Evolutionary conservation across 805 yeast genomes (phyloP).

Genomic region (Cyberlindnera saturnus): DNA sequence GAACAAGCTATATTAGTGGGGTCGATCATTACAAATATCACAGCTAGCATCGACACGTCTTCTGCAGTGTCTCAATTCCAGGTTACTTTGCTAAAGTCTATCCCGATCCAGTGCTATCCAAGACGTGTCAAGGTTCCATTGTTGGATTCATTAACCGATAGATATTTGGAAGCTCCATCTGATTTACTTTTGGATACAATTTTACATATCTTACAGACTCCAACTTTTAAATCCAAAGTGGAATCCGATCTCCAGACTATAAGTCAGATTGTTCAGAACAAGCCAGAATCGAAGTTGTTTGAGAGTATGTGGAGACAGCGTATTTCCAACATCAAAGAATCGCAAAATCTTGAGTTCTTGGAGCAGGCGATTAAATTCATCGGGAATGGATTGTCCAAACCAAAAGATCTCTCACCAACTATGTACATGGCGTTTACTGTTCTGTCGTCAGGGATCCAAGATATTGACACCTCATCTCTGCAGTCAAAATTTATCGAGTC

Average conservation of each 20-base stretch:
- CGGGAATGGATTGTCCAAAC: conserved; percentile 8
- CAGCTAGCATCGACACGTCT: conserved; percentile 4
- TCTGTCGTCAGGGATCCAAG: conserved; percentile 1
- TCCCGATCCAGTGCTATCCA: conserved; percentile 48
- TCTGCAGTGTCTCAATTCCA: conserved; percentile 1
- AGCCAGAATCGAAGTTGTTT: conserved; percentile 24
- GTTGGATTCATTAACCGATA: conserved; percentile 18
- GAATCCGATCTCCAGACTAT: conserved; percentile 36
- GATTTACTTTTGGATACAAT: conserved; percentile 20
- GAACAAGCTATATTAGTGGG: conserved; percentile 40
- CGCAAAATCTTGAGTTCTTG: conserved; percentile 21
- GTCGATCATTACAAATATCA: conserved; percentile 22
- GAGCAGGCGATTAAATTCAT: conserved; percentile 12
- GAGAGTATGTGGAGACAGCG: conserved; percentile 35
- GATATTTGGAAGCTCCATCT: conserved; percentile 7
- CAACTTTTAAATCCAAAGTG: conserved; percentile 47
- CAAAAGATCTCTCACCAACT: conserved; percentile 3
- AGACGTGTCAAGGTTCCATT: conserved; percentile 27
- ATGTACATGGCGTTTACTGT: conserved; percentile 14
- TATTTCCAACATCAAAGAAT: conserved; percentile 32
- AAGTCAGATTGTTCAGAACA: conserved; percentile 14
- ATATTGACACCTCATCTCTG: neutral
- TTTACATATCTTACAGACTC: conserved; percentile 38
- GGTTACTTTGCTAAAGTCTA: conserved; percentile 10
- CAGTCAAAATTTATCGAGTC: conserved; percentile 7